phyloP scores from a whole-genome alignment of 257 asterid species.

The Handroanthus guayacan region DNA sequence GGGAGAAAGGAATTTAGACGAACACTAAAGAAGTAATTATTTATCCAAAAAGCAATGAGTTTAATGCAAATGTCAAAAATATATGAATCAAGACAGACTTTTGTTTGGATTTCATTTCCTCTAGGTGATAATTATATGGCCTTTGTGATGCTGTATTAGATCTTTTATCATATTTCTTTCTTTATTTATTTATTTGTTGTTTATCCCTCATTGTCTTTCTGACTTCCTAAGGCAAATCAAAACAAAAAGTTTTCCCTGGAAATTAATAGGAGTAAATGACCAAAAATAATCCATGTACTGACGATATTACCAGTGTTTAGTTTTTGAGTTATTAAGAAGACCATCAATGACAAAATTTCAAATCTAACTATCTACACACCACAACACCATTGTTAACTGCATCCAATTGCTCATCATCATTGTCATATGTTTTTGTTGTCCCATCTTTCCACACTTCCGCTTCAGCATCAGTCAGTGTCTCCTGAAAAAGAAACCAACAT shows the following conservation, averaged over 20 bases:
- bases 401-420: constrained; percentile 69
- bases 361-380: constrained; percentile 54
- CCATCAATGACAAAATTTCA: constrained; percentile 9
- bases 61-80: neutral
- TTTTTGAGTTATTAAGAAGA: constrained; percentile 23
- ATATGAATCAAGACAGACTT: constrained; percentile 7
- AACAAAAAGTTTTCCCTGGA: constrained; percentile 5
- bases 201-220: too few species aligned
- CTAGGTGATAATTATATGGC: constrained; percentile 5
- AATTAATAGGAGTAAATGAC: constrained; percentile 3
- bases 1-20: constrained; percentile 2
- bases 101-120: neutral
- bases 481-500: constrained; percentile 51
- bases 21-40: neutral
- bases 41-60: constrained; percentile 20
- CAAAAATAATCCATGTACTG: neutral
- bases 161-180: neutral
- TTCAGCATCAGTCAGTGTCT: constrained; percentile 45
- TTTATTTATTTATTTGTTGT: neutral
- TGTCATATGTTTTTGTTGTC: constrained; percentile 41
- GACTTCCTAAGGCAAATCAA: neutral
- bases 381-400: constrained; percentile 70
- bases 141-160: neutral
- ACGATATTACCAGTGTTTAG: constrained; percentile 11
- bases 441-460: constrained; percentile 44